Evolutionary conservation across 208 protist species (phyloP), one percentile per base, ranked within the genome.

Genomic region (Crithidia sp.): DNA sequence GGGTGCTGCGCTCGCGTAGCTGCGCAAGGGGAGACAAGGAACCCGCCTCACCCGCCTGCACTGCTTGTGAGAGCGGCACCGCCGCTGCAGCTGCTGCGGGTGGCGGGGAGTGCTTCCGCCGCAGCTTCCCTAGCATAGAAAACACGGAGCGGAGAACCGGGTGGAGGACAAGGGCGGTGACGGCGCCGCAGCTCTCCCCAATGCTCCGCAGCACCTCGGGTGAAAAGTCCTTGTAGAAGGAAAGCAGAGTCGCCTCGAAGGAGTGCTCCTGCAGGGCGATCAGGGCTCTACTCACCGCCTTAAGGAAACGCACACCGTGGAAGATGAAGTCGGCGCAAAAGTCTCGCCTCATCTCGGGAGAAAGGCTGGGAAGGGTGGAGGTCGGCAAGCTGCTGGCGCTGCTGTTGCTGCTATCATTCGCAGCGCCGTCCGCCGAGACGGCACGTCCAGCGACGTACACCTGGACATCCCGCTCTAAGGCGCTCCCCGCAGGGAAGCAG

Each of bases 131-230:
- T 14, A 65, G 16, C 9, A 73, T 28, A 5, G 37, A 3, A 14
- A 65, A 64, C 10, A 73, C 43, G 13, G 44, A 58, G 37, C 19
- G 16, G 9, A 73, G 4, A 37, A 65, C 49, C 2, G 67, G 67
- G 28, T 58, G 67, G 43, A 73, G 67, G 5, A 66, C 57, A 7
- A 73, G 36, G 4, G 47, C 17, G 39, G 67, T 73, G 57, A 73
- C 65, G 28, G 67, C 37, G 6, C 7, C 17, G 17, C 55, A 66
- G 13, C 7, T n/a, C 7, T 3, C 2, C 7, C 16, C 1, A 28
- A 73, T 73, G 39, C 67, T 44, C 19, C 58, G 7, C 43, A 73
- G 3, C 14, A 59, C 47, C 10, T 73, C 67, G 8, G 2, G 14
- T 17, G 67, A 50, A 28, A 55, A 73, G 13, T 19, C 12, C 0